Conservation (phyloP, 2,329 filamentous ascomycete genomes). For the Cladobotryum mycophilum region DNA sequence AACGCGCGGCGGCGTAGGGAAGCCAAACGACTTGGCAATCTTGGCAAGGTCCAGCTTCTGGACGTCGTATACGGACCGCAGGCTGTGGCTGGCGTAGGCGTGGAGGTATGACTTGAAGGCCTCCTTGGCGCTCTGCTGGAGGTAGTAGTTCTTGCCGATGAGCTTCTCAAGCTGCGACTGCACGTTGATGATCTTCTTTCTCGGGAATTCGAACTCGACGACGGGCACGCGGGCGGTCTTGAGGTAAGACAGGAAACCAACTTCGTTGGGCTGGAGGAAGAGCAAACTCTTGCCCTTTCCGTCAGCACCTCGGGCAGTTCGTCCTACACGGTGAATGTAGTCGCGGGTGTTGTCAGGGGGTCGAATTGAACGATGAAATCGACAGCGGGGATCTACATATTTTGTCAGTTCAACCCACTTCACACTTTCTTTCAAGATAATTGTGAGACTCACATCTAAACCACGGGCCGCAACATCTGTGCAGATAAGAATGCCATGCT, state of each 20-base stretch:
- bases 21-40: conserved; percentile 79
- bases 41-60: conserved; percentile 78
- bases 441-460: conserved; percentile 59
- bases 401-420: neutral
- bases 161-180: conserved; percentile 90
- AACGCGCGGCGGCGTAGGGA: conserved; percentile 70
- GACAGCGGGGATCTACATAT: conserved; percentile 70
- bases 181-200: conserved; percentile 85
- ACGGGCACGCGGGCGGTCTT: conserved; percentile 89
- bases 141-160: conserved; percentile 91
- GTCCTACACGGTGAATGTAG: conserved; percentile 94
- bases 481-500: conserved; percentile 83
- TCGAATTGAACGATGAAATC: conserved; percentile 98
- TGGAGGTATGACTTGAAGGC: conserved; percentile 88
- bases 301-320: conserved; percentile 80
- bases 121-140: conserved; percentile 78
- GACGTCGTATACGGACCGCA: conserved; percentile 62
- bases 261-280: conserved; percentile 83
- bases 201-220: conserved; percentile 91
- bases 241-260: conserved; percentile 86
- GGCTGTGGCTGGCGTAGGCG: conserved; percentile 74
- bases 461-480: conserved; percentile 95
- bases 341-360: conserved; percentile 85
- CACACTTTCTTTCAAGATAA: neutral
- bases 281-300: conserved; percentile 83